Evolutionary conservation across 345 rosid genomes (phyloP).

Genomic region (Mercurialis annua): DNA sequence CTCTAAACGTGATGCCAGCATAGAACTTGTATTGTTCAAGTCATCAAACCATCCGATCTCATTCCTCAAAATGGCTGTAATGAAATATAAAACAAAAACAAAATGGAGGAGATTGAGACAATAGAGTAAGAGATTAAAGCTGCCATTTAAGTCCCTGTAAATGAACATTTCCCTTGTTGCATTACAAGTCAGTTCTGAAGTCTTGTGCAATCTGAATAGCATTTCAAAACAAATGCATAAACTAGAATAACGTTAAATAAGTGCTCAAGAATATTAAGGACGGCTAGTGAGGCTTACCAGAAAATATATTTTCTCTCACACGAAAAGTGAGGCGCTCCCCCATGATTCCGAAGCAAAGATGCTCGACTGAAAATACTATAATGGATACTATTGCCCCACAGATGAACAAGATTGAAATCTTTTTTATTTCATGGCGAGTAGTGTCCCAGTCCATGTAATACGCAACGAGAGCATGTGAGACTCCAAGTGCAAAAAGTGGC

Average conservation of each 20-base stretch:
- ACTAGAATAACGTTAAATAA: not conserved
- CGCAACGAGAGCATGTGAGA: conserved; percentile 85
- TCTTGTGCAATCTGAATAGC: not conserved
- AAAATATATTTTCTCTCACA: conserved; percentile 77
- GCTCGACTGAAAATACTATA: conserved; percentile 61
- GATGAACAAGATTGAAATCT: conserved; percentile 60
- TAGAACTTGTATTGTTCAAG: conserved; percentile 66
- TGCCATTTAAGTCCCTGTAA: not conserved
- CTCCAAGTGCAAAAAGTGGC: conserved; percentile 97
- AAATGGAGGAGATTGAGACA: too few species aligned
- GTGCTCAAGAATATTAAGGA: not conserved
- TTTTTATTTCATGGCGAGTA: conserved; percentile 65
- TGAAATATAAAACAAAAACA: not conserved
- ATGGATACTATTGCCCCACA: conserved; percentile 62
- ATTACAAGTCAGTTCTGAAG: too few species aligned
- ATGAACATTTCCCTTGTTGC: not conserved
- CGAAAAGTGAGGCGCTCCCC: conserved; percentile 94
- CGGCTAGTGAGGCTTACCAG: conserved; percentile 36
- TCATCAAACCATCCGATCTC: conserved; percentile 98
- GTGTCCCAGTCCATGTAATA: conserved; percentile 79
- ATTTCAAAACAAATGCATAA: not conserved
- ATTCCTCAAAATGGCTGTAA: conserved; percentile 76
- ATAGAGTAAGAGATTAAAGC: not conserved
- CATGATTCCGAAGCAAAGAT: conserved; percentile 77
- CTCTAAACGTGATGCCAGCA: conserved; percentile 82